phyloP scores from a whole-genome alignment of 1,284 basidiomycete species.

The Sporisorium graminicola region DNA sequence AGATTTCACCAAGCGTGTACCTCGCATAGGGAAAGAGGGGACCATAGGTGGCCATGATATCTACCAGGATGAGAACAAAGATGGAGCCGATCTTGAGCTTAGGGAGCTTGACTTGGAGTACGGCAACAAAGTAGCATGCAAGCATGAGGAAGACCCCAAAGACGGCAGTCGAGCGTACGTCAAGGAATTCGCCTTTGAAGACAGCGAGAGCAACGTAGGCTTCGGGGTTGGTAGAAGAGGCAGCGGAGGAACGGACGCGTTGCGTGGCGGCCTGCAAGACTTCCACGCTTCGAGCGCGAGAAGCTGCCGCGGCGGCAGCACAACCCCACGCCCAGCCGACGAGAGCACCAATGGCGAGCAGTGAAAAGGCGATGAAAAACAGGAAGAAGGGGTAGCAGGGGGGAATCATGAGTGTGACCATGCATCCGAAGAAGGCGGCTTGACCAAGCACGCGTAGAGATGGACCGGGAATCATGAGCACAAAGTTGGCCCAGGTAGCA shows the following conservation, averaged over 20 bases:
- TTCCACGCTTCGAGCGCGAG: constrained; percentile 74
- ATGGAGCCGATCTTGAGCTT: constrained; percentile 76
- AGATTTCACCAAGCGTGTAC: constrained; percentile 75
- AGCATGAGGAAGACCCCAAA: constrained; percentile 80
- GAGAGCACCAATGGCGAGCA: constrained; percentile 75
- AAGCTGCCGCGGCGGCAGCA: constrained; percentile 79
- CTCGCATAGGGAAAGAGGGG: constrained; percentile 77
- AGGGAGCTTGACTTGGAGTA: constrained; percentile 76
- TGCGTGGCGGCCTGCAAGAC: constrained; percentile 74
- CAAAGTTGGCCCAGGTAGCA: constrained; percentile 58
- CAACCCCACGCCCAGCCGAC: constrained; percentile 82
- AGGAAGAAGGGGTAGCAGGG: constrained; percentile 61
- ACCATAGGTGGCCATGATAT: constrained; percentile 69
- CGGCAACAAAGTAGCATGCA: constrained; percentile 76
- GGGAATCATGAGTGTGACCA: constrained; percentile 65
- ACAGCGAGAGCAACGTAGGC: constrained; percentile 69
- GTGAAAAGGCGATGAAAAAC: constrained; percentile 72
- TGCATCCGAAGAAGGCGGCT: constrained; percentile 64
- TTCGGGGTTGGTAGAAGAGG: constrained; percentile 63
- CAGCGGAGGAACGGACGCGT: constrained; percentile 69
- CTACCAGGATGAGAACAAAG: constrained; percentile 57
- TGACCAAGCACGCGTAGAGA: constrained; percentile 61
- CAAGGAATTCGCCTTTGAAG: constrained; percentile 79
- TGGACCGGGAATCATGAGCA: constrained; percentile 60
- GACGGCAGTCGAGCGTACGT: constrained; percentile 74